Evolutionary conservation across 345 rosid genomes (phyloP).

Genomic region (Ceriops decandra): DNA sequence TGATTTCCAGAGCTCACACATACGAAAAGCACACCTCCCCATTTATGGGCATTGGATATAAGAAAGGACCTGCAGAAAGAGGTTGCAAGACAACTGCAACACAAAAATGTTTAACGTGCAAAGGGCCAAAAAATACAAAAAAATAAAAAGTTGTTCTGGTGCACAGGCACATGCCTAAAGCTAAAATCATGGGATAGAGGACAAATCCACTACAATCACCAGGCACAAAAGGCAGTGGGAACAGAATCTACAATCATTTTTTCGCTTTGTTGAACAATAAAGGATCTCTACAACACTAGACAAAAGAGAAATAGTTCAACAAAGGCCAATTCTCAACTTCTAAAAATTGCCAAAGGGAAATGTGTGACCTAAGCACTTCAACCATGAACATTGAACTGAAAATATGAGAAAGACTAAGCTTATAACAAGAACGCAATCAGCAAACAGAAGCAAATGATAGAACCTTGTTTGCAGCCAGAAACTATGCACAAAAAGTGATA

Average conservation of each 20-base stretch:
- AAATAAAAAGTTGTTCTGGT: neutral
- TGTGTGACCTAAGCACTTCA: neutral
- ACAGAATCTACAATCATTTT: neutral
- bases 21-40: constrained; percentile 61
- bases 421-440: neutral
- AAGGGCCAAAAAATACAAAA: neutral
- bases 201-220: neutral
- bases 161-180: neutral
- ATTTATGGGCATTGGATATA: constrained; percentile 79
- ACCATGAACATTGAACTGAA: neutral
- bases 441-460: constrained; percentile 7
- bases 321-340: neutral
- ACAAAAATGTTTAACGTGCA: neutral
- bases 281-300: neutral
- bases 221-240: too few relatives aligned
- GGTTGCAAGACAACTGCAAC: constrained; percentile 73
- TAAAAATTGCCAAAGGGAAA: neutral
- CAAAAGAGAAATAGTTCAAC: constrained; percentile 3
- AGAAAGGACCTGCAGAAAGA: constrained; percentile 72
- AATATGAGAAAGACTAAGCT: neutral
- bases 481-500: constrained; percentile 70
- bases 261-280: constrained; percentile 1
- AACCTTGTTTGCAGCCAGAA: constrained; percentile 74
- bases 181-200: neutral
- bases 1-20: constrained; percentile 4